A percentile compares a stretch with the other conserved stretches of the same genome.
phyloP scores from a whole-genome alignment of 2,329 filamentous ascomycete species.

The Zymoseptoria brevis region DNA sequence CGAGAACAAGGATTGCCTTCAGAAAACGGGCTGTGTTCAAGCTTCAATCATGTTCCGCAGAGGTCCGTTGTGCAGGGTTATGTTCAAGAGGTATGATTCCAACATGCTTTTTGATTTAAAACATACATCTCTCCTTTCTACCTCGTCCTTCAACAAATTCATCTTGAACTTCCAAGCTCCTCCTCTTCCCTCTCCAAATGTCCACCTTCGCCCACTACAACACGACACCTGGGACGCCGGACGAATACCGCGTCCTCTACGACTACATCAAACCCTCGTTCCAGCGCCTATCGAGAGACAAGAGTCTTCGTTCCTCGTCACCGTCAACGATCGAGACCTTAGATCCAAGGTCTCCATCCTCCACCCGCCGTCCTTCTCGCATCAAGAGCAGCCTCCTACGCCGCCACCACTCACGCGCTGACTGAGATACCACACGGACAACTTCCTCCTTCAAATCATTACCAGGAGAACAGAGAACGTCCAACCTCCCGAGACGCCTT shows the following conservation, averaged over 20 bases:
- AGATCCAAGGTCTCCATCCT: background rate
- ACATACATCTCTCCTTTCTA: too few species aligned
- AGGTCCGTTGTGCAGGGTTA: too few species aligned
- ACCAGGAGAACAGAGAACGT: background rate
- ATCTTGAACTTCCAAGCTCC: background rate
- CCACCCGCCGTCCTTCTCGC: background rate
- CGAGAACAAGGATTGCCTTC: too few species aligned
- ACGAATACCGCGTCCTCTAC: background rate
- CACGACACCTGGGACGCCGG: background rate
- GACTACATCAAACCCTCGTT: background rate
- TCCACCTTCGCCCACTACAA: background rate
- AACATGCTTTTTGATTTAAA: too few species aligned
- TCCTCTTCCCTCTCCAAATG: background rate
- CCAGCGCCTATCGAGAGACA: background rate
- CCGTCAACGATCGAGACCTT: too few species aligned
- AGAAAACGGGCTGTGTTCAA: too few species aligned
- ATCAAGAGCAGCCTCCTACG: too few species aligned
- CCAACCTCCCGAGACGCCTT: too few species aligned
- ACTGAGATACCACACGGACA: background rate
- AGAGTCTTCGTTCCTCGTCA: background rate
- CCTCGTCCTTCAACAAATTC: background rate
- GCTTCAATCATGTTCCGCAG: too few species aligned
- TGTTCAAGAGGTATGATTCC: too few species aligned
- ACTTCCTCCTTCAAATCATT: background rate
- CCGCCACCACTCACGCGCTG: too few species aligned